Evolutionary conservation across 306 rosid genomes (phyloP), one percentile per base, ranked within the genome.

Genomic region (Glycine tomentella): DNA sequence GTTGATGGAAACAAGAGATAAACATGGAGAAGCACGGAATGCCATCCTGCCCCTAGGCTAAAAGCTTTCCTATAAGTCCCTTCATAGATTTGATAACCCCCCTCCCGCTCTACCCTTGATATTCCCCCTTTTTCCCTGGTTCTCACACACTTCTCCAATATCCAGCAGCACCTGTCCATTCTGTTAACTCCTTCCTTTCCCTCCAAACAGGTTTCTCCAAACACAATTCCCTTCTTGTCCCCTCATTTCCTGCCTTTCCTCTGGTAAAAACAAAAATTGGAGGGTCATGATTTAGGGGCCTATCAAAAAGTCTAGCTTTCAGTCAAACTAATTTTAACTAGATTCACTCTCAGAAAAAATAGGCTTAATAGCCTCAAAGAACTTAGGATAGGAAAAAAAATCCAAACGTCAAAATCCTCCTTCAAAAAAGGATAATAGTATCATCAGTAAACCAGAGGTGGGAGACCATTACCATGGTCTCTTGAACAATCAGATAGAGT

Each of bases 241-340:
- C 33, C n/a, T 50, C 31, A 25, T 25, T 25, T 25, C 31, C 31
- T 25, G 31, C 49, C 20, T 58, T 13, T 40, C 31, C 31, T 25
- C 33, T 8, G 14, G 33, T 42, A n/a, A 15, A 66, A 66, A 8
- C 6, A 25, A 25, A 25, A 16, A 42, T 7, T 40, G 51, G 72
- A 25, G 12, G 38, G 7, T 14, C 38, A 9, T 9, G 38, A 58
- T 58, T 20, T 9, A 58, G 65, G 25, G 38, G 38, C 38, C 31
- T 25, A 25, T 25, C 13, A 15, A 40, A 40, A 15, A 46, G 12
- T 38, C 58, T 63, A 31, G 83, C 14, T 77, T 48, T 70, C 53
- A 70, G 33, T 63, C 33, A 52, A 12, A 62, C 57, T 71, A 62
- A 34, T 33, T 71, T 34, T 15, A 64, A 69, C 55, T 44, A 31